Evolutionary conservation across 164 flowering plant genomes (phyloP).

Genomic region (Vitis labrusca): DNA sequence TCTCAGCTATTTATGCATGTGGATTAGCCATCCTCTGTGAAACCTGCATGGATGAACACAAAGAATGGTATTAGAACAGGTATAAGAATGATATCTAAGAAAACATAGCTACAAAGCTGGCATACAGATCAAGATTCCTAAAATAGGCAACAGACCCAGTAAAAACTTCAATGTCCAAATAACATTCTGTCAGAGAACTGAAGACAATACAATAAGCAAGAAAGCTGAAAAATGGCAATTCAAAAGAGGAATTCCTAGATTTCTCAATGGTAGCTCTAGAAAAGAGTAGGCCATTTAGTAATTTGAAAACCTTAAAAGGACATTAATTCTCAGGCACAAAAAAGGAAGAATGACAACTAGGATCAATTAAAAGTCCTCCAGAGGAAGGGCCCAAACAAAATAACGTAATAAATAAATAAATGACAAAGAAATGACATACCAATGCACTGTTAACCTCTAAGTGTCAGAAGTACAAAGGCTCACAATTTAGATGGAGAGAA

Average conservation of each 20-base stretch:
- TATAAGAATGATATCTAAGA: no score
- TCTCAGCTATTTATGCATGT: neutral
- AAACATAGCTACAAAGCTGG: neutral
- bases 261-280: neutral
- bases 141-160: neutral
- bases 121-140: neutral
- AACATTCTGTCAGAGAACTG: neutral
- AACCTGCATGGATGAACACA: constrained; percentile 4
- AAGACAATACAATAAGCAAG: neutral
- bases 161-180: neutral
- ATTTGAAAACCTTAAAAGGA: neutral
- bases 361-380: neutral
- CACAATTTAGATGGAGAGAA: no score
- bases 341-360: neutral
- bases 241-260: neutral
- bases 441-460: no score
- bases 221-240: neutral
- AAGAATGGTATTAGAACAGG: no score
- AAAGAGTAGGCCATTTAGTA: neutral
- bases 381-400: neutral
- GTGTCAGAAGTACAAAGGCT: no score
- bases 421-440: no score
- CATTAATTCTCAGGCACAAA: neutral
- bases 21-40: neutral
- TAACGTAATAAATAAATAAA: neutral